Evolutionary conservation across 2,329 filamentous ascomycete genomes (phyloP).

Genomic region (Coleophoma cylindrospora): DNA sequence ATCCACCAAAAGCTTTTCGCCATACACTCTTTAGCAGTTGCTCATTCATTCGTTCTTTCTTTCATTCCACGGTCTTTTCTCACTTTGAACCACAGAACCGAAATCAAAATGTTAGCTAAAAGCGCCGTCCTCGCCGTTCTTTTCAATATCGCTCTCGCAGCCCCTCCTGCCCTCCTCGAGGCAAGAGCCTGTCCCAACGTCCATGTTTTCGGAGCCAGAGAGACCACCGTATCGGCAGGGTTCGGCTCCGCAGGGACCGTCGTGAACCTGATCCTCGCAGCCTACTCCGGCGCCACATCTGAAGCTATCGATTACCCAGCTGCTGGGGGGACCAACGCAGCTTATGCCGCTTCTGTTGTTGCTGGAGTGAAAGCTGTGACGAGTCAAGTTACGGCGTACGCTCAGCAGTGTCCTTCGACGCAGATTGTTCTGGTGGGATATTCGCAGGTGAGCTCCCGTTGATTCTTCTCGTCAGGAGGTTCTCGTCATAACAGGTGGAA

Average conservation of each 20-base stretch:
- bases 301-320: conserved; percentile 53
- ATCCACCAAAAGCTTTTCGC: too few species aligned
- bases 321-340: conserved; percentile 48
- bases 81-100: too few species aligned
- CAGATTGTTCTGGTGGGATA: conserved; percentile 56
- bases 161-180: background rate
- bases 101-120: too few species aligned
- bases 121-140: too few species aligned
- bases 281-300: conserved; percentile 41
- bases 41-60: too few species aligned
- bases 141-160: too few species aligned
- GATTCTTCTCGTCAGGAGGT: background rate
- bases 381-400: background rate
- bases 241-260: conserved; percentile 44
- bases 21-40: too few species aligned
- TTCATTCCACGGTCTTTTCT: too few species aligned
- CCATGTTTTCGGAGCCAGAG: conserved; percentile 42
- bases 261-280: conserved; percentile 39
- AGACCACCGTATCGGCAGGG: conserved; percentile 38
- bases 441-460: conserved; percentile 29
- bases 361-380: conserved; percentile 14
- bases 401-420: conserved; percentile 41
- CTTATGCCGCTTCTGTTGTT: conserved; percentile 51
- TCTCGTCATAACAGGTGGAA: background rate
- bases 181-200: conserved; percentile 30